These are phyloP conservation scores for Colletotrichum trifolii DNA, from an alignment of 2,329 filamentous ascomycete species.

Conservation along the genomic window DNA sequence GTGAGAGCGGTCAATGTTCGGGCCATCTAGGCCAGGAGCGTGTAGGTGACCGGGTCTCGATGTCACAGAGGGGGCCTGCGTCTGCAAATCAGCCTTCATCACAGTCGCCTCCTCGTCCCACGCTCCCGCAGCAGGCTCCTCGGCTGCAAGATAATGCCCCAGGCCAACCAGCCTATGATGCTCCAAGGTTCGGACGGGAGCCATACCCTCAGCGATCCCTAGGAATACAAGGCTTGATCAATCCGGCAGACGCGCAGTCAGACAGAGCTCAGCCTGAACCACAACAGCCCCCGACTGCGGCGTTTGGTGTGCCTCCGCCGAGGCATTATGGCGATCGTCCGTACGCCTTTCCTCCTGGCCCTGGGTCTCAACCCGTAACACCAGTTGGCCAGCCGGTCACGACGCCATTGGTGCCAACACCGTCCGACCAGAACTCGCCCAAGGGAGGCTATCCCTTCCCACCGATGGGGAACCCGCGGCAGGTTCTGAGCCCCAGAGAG, in stretches of 20 bases:
- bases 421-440: constrained; percentile 48
- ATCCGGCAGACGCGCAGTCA: constrained; percentile 47
- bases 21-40: constrained; percentile 61
- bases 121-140: constrained; percentile 16
- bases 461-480: constrained; percentile 40
- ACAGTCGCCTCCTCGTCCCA: constrained; percentile 52
- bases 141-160: constrained; percentile 39
- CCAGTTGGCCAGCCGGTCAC: constrained; percentile 41
- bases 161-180: constrained; percentile 41
- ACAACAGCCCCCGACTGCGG: constrained; percentile 38
- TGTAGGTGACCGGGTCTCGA: constrained; percentile 70
- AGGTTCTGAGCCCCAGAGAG: constrained; percentile 46
- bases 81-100: constrained; percentile 63
- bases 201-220: constrained; percentile 38
- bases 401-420: constrained; percentile 43
- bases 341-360: constrained; percentile 40
- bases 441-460: constrained; percentile 46
- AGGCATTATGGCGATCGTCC: constrained; percentile 39
- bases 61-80: constrained; percentile 71
- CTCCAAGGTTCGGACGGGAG: constrained; percentile 12
- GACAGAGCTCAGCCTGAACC: constrained; percentile 35
- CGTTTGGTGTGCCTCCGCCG: constrained; percentile 37
- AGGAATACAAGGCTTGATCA: constrained; percentile 53
- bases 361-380: constrained; percentile 48
- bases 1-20: constrained; percentile 65